These are phyloP conservation scores for Skeletonema tropicum DNA, from an alignment of 108 stramenopile genomes.

Conservation along the genomic window DNA sequence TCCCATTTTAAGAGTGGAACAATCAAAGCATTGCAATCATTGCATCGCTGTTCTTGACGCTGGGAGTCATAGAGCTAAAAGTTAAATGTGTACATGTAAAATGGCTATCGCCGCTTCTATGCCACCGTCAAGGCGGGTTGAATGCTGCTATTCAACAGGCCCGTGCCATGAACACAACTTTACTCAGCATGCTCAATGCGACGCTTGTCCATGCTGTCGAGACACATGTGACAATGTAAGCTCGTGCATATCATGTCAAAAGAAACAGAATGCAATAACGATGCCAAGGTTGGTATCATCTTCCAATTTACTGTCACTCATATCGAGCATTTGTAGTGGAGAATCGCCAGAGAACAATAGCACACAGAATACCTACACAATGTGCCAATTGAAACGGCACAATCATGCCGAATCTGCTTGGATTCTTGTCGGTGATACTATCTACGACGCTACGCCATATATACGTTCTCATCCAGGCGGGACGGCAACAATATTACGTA, in stretches of 20 bases:
- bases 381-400: conserved; percentile 72
- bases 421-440: conserved; percentile 72
- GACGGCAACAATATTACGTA: conserved; percentile 58
- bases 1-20: no score
- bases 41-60: no score
- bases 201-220: conserved; percentile 52
- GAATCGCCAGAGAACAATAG: conserved; percentile 8
- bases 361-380: conserved; percentile 39
- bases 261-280: conserved; percentile 22
- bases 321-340: conserved; percentile 21
- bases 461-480: conserved; percentile 80
- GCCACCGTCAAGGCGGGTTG: not conserved
- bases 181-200: conserved; percentile 19
- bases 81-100: not conserved
- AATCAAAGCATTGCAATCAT: no score
- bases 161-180: not conserved
- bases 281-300: conserved; percentile 10
- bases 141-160: not conserved
- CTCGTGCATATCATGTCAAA: conserved; percentile 44
- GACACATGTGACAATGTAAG: conserved; percentile 36
- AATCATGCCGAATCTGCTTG: conserved; percentile 69
- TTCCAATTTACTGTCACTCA: conserved; percentile 11
- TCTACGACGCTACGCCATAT: conserved; percentile 84
- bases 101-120: not conserved
- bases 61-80: not conserved